Evolutionary conservation across 148 eudicot genomes (phyloP).

Genomic region (Simmondsia chinensis): DNA sequence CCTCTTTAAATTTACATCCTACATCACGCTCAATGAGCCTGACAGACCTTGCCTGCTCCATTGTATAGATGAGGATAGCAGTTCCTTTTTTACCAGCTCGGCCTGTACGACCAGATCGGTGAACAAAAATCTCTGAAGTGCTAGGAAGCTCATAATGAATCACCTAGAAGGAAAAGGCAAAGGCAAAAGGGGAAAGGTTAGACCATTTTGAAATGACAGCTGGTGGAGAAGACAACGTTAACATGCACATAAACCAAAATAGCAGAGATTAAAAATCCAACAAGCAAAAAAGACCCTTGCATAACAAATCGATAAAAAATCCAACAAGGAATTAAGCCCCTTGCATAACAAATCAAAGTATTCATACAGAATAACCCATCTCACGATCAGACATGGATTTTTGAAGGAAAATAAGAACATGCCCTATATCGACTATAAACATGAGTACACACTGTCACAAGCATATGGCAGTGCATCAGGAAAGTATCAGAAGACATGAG

Average conservation of each 20-base stretch:
- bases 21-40: constrained; percentile 70
- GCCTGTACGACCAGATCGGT: constrained; percentile 95
- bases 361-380: background rate
- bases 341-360: background rate
- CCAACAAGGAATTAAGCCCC: too few relatives aligned
- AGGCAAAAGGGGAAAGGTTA: background rate
- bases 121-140: constrained; percentile 84
- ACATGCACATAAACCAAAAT: too few relatives aligned
- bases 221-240: too few relatives aligned
- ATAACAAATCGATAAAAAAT: too few relatives aligned
- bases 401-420: background rate
- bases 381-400: background rate
- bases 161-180: constrained; percentile 29
- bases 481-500: background rate
- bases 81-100: constrained; percentile 98
- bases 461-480: background rate
- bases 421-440: too few relatives aligned
- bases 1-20: constrained; percentile 68
- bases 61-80: constrained; percentile 66
- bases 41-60: constrained; percentile 46
- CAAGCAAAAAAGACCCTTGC: background rate
- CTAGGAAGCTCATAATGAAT: constrained; percentile 88
- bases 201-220: background rate
- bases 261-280: background rate
- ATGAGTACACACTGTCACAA: too few relatives aligned